Conservation (phyloP, 2,329 filamentous ascomycete species). For the Microdochium trichocladiopsis region DNA sequence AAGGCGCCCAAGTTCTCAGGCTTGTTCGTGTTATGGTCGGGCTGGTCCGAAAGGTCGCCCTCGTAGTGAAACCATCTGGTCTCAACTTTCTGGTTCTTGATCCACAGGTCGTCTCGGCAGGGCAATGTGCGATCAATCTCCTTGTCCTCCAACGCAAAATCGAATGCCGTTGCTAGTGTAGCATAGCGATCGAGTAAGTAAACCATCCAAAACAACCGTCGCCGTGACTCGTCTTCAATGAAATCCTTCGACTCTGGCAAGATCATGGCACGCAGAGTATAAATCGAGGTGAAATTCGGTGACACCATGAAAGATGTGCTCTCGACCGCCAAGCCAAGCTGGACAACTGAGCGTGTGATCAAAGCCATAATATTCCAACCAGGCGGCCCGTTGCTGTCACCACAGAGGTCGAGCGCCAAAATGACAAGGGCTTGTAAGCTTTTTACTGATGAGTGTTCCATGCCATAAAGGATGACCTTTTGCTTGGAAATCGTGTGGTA, state of each 20-base stretch:
- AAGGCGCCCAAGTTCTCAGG: constrained; percentile 82
- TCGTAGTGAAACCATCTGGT: constrained; percentile 70
- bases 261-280: constrained; percentile 79
- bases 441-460: constrained; percentile 86
- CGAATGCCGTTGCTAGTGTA: constrained; percentile 84
- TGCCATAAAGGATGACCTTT: constrained; percentile 76
- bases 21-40: constrained; percentile 59
- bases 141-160: constrained; percentile 82
- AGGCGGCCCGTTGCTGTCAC: constrained; percentile 81
- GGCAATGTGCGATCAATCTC: constrained; percentile 84
- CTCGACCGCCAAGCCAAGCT: constrained; percentile 79
- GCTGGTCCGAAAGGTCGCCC: constrained; percentile 30
- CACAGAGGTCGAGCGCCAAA: constrained; percentile 75
- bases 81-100: constrained; percentile 75
- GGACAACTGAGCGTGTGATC: constrained; percentile 82
- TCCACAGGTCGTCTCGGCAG: constrained; percentile 80
- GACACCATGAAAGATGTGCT: constrained; percentile 71
- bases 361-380: constrained; percentile 89
- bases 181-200: constrained; percentile 87
- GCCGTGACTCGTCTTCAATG: constrained; percentile 80
- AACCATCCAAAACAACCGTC: constrained; percentile 89
- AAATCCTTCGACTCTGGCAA: constrained; percentile 78
- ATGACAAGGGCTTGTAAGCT: constrained; percentile 83
- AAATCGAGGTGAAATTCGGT: constrained; percentile 77
- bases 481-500: constrained; percentile 81